Evolutionary conservation across 495 filamentous ascomycete species (phyloP).

Genomic region (Podospora pseudoanserina): DNA sequence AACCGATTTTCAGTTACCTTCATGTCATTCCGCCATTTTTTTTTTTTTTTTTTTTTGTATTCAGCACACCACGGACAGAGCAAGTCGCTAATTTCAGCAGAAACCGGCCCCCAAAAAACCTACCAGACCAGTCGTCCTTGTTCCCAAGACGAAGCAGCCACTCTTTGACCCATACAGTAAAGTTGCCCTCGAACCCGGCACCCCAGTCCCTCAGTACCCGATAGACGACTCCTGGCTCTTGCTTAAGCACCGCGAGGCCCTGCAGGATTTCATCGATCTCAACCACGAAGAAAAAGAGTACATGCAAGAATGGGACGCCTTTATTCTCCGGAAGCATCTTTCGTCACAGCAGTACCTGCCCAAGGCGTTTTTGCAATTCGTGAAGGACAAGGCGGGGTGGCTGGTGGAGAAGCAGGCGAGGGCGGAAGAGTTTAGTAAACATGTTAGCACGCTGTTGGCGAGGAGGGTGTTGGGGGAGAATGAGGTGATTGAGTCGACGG

Average conservation of each 20-base stretch:
- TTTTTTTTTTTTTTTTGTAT: background rate
- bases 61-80: background rate
- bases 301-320: conserved; percentile 49
- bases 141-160: conserved; percentile 48
- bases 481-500: conserved; percentile 34
- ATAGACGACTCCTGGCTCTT: conserved; percentile 49
- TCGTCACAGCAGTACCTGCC: conserved; percentile 47
- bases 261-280: conserved; percentile 50
- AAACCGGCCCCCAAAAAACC: conserved; percentile 13
- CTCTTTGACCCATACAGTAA: conserved; percentile 52
- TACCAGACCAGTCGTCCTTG: conserved; percentile 29
- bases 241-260: conserved; percentile 50
- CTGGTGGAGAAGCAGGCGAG: conserved; percentile 36
- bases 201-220: conserved; percentile 38
- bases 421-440: conserved; percentile 45
- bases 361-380: conserved; percentile 43
- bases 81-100: conserved; percentile 7
- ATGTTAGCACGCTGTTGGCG: conserved; percentile 43
- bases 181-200: conserved; percentile 43
- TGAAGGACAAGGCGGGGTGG: conserved; percentile 43
- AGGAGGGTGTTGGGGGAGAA: conserved; percentile 38
- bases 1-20: background rate
- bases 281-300: conserved; percentile 50
- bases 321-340: conserved; percentile 43
- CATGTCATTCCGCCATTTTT: background rate